Evolutionary conservation across 139 green algal genomes (phyloP), one percentile per base, ranked within the genome.

Genomic region (Picochlorum sp.): DNA sequence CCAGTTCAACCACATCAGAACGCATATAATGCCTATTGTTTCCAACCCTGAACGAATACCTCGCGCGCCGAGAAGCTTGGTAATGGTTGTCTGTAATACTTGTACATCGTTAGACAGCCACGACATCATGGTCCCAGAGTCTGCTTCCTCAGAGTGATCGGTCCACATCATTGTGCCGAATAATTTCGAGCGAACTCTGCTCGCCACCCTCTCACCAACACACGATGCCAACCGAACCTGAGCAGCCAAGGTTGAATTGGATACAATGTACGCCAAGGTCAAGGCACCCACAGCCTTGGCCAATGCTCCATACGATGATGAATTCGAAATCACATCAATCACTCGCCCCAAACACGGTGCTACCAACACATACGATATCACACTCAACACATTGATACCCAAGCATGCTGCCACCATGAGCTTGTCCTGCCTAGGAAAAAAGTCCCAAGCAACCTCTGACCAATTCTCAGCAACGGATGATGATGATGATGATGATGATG

Each of bases 21-120:
- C 20, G 10, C 45, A 16, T 14, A 61, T 69, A n/a, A 69, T 69
- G 18, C 64, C 70, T 8, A 67, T 14, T 2, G 70, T 77, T 45
- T 77, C 70, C 21, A 77, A 63, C 2, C 45, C 70, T 14, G 56
- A 45, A 23, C 70, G 57, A n/a, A 77, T 52, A 16, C 70, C 70
- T 2, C 64, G 49, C 0, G 70, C 63, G 11, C 70, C 70, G 26
- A 77, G 34, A 41, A 77, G 56, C 57, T 77, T 77, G 45, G 70
- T 34, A 14, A 77, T 65, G 0, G 70, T 77, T 30, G 57, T 38
- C 63, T 77, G 70, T 45, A 77, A 65, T 45, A 77, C 45, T 31
- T 77, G 64, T 3, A 77, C 49, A 58, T 77, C 70, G 26, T 72
- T 56, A 7, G 64, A 65, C 54, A 77, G 59, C 70, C 70, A 77